A percentile compares a stretch with the other conserved stretches of the same genome.
These are phyloP conservation scores for Collybiopsis luxurians DNA, from an alignment of 768 basidiomycete species.

Conservation along the genomic window DNA sequence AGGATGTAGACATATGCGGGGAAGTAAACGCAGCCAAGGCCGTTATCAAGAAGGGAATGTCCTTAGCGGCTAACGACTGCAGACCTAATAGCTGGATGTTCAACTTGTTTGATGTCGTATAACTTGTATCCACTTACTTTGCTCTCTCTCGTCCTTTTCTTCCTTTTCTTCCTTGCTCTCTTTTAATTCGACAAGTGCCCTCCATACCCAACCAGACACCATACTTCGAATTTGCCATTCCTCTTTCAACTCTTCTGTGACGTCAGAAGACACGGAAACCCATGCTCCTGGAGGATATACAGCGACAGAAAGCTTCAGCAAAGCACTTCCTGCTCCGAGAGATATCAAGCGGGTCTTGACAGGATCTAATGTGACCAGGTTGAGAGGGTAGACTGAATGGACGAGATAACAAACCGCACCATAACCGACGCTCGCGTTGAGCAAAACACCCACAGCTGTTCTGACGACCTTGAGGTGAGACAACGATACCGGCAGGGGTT, in stretches of 20 bases:
- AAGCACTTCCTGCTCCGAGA: slow-evolving; percentile 63
- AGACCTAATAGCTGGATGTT: slow-evolving; percentile 35
- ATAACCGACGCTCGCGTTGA: slow-evolving; percentile 77
- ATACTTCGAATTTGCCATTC: slow-evolving; percentile 65
- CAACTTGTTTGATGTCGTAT: too few species aligned
- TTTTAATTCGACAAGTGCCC: slow-evolving; percentile 68
- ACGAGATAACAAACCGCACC: slow-evolving; percentile 41
- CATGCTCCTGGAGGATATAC: slow-evolving; percentile 77
- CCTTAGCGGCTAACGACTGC: slow-evolving; percentile 58
- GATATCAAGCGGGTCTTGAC: slow-evolving; percentile 68
- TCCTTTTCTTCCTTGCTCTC: slow-evolving; percentile 71
- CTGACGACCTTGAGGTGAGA: slow-evolving; percentile 71
- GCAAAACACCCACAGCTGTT: slow-evolving; percentile 73
- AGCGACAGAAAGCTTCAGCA: slow-evolving; percentile 62
- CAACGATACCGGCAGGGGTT: slow-evolving; percentile 51
- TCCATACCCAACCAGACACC: slow-evolving; percentile 77
- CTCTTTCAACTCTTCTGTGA: slow-evolving; percentile 35
- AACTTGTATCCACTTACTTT: not conserved
- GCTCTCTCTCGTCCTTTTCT: slow-evolving; percentile 9
- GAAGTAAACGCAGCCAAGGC: slow-evolving; percentile 61
- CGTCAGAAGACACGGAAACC: slow-evolving; percentile 34
- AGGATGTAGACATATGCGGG: slow-evolving; percentile 39
- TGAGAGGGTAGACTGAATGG: slow-evolving; percentile 1
- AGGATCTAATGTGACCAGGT: slow-evolving; percentile 48
- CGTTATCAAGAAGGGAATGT: slow-evolving; percentile 60